phyloP scores from a whole-genome alignment of 1,284 basidiomycete genomes.

The Xanthoconium separans region DNA sequence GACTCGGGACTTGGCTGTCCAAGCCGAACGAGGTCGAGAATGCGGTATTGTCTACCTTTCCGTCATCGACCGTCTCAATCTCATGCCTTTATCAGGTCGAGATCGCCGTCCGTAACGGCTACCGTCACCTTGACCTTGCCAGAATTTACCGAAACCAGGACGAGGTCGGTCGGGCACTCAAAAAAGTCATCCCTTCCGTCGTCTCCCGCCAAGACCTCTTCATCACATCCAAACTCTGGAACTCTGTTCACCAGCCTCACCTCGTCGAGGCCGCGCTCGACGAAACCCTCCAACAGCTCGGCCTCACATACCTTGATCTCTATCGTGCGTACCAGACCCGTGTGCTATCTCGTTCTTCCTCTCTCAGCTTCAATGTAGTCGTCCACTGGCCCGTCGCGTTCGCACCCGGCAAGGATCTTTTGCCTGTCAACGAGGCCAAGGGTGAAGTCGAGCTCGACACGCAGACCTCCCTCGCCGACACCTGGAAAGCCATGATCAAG shows the following conservation, averaged over 20 bases:
- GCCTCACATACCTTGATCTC: constrained; percentile 75
- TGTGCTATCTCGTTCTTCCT: neutral
- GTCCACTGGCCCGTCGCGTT: constrained; percentile 90
- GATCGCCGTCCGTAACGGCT: constrained; percentile 69
- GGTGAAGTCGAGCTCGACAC: constrained; percentile 58
- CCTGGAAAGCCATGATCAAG: constrained; percentile 77
- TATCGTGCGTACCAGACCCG: constrained; percentile 49
- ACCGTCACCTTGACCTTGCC: constrained; percentile 80
- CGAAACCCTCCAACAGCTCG: constrained; percentile 70
- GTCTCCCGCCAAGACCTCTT: constrained; percentile 82
- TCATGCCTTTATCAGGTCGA: constrained; percentile 51
- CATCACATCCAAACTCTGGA: constrained; percentile 85
- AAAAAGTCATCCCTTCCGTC: constrained; percentile 77
- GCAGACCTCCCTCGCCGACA: constrained; percentile 67
- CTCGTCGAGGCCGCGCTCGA: constrained; percentile 73
- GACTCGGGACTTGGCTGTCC: constrained; percentile 83
- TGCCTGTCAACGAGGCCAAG: constrained; percentile 46
- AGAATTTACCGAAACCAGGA: constrained; percentile 74
- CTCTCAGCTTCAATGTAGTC: constrained; percentile 41
- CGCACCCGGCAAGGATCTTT: constrained; percentile 56
- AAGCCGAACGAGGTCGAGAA: constrained; percentile 75
- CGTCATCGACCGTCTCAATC: neutral
- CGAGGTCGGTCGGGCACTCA: constrained; percentile 70
- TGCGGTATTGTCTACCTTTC: constrained; percentile 51
- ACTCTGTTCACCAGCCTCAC: constrained; percentile 60